Percentiles rank a stretch among this genome's conserved stretches.
Conservation (phyloP, 345 rosid species). For the Clarkia xantiana region DNA sequence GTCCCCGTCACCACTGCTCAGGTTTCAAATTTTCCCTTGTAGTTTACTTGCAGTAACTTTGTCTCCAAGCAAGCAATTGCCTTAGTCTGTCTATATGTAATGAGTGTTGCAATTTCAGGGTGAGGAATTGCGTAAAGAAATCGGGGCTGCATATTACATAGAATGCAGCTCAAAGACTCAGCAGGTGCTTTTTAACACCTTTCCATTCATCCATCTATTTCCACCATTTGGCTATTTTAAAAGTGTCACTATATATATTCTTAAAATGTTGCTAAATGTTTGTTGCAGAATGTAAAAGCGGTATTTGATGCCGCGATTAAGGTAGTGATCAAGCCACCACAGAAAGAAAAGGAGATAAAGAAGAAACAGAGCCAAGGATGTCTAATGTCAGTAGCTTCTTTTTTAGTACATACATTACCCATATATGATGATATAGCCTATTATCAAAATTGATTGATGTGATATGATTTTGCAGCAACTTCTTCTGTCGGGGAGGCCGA, state of each 20-base stretch:
- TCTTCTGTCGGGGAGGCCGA: constrained; percentile 19
- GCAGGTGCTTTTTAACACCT: constrained; percentile 41
- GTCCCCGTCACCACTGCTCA: constrained; percentile 85
- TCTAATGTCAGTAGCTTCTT: constrained; percentile 40
- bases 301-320: constrained; percentile 94
- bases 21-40: constrained; percentile 24
- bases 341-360: constrained; percentile 62
- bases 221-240: neutral
- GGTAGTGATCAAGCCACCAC: constrained; percentile 72
- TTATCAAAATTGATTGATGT: no score
- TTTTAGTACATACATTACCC: no score
- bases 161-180: constrained; percentile 99
- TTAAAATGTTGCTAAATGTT: neutral
- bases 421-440: no score
- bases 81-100: neutral
- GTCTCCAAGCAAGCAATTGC: neutral
- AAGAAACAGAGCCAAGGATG: constrained; percentile 57
- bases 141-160: constrained; percentile 77
- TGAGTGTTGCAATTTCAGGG: constrained; percentile 31
- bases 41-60: neutral
- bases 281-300: constrained; percentile 79
- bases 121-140: constrained; percentile 80
- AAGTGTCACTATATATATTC: neutral
- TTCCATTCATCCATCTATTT: neutral
- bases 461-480: constrained; percentile 17